Percentiles rank a stretch among this genome's conserved stretches.
Evolutionary conservation across 2,329 filamentous ascomycete species (phyloP).

Genomic region (Monilinia fructicola): DNA sequence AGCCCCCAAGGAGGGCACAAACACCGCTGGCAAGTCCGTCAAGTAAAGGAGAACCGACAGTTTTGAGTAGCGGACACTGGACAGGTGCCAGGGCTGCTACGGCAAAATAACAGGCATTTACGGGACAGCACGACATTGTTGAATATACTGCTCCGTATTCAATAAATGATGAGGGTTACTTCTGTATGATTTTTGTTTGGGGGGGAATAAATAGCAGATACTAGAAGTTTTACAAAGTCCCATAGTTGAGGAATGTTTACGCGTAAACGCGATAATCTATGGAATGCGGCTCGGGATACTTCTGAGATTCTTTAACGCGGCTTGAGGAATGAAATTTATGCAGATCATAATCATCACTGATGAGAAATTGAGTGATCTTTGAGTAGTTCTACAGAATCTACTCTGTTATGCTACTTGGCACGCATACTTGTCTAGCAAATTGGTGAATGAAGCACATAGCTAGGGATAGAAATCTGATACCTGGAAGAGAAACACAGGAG

Average conservation of each 20-base stretch:
- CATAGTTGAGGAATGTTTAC: background rate
- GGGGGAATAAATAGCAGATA: background rate
- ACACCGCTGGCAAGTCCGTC: background rate
- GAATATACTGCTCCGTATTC: background rate
- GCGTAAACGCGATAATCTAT: background rate
- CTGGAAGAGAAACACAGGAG: background rate
- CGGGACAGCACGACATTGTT: conserved; percentile 11
- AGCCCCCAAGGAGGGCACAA: background rate
- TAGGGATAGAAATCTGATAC: background rate
- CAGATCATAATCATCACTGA: background rate
- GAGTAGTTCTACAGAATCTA: background rate
- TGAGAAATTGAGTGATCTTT: background rate
- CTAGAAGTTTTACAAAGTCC: background rate
- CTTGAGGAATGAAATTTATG: background rate
- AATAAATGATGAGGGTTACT: background rate
- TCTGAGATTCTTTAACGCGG: background rate
- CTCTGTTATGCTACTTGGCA: background rate
- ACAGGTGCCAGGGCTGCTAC: background rate
- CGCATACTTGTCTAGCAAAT: background rate
- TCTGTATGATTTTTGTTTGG: background rate
- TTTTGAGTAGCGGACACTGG: background rate
- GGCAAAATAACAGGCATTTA: conserved; percentile 10
- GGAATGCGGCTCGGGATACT: background rate
- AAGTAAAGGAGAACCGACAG: background rate
- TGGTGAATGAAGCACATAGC: background rate